These are phyloP conservation scores for Tulasnella calospora DNA, from an alignment of 768 basidiomycete genomes.

Conservation along the genomic window DNA sequence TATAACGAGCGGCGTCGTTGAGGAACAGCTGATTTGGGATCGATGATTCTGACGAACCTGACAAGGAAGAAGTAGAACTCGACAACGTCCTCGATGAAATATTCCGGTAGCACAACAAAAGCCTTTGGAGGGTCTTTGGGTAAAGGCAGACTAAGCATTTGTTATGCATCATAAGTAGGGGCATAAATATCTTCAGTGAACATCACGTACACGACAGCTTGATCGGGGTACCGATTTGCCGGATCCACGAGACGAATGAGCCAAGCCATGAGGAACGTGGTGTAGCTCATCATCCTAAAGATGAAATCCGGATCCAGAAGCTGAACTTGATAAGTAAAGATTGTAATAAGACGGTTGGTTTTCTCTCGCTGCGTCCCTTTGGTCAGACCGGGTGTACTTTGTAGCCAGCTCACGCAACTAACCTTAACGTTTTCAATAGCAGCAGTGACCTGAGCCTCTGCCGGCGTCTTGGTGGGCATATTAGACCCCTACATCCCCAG, in stretches of 20 bases:
- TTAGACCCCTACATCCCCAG: slow-evolving; percentile 3
- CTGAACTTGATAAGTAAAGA: slow-evolving; percentile 79
- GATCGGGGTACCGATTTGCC: slow-evolving; percentile 65
- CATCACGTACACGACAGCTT: slow-evolving; percentile 55
- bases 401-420: neutral
- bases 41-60: slow-evolving; percentile 48
- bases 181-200: neutral
- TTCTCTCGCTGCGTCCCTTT: slow-evolving; percentile 51
- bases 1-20: slow-evolving; percentile 30
- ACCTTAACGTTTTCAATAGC: slow-evolving; percentile 76
- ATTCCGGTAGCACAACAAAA: slow-evolving; percentile 89
- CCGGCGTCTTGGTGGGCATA: slow-evolving; percentile 48
- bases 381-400: neutral
- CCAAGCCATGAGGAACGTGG: slow-evolving; percentile 91
- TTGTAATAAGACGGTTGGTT: slow-evolving; percentile 61
- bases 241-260: slow-evolving; percentile 87
- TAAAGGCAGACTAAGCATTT: slow-evolving; percentile 62
- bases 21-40: neutral
- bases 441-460: slow-evolving; percentile 71
- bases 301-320: slow-evolving; percentile 81
- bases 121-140: slow-evolving; percentile 77
- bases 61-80: slow-evolving; percentile 82
- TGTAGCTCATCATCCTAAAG: slow-evolving; percentile 72
- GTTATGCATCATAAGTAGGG: neutral
- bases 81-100: slow-evolving; percentile 87